phyloP scores from a whole-genome alignment of 2,329 filamentous ascomycete genomes.

The Microthyrium microscopicum region DNA sequence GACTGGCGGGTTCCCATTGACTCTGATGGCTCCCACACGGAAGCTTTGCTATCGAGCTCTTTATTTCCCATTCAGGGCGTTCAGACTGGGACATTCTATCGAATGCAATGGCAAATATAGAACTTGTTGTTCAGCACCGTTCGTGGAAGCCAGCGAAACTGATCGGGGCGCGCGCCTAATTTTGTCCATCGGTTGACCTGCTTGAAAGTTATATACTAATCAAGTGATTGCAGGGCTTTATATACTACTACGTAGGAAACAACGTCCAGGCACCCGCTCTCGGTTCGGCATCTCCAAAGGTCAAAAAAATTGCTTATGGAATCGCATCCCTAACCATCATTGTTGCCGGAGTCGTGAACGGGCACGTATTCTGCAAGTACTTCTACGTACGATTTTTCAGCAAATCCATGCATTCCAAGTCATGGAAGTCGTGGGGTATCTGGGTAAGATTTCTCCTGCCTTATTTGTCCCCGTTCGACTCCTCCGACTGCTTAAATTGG shows the following conservation, averaged over 20 bases:
- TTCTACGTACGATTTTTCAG: slow-evolving; percentile 48
- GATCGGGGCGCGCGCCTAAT: too few species aligned
- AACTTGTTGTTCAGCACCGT: too few species aligned
- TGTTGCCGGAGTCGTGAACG: slow-evolving; percentile 55
- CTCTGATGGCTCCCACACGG: too few species aligned
- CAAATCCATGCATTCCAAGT: neutral
- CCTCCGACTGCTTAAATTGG: slow-evolving; percentile 26
- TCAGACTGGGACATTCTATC: too few species aligned
- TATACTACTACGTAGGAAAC: slow-evolving; percentile 50
- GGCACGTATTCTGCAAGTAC: slow-evolving; percentile 48
- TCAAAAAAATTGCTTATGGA: slow-evolving; percentile 51
- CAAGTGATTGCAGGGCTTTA: too few species aligned
- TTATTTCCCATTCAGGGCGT: too few species aligned
- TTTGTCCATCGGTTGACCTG: too few species aligned
- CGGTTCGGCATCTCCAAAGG: slow-evolving; percentile 37
- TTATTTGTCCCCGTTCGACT: slow-evolving; percentile 19
- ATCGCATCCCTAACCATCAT: slow-evolving; percentile 55
- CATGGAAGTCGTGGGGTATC: neutral
- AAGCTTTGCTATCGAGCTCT: too few species aligned
- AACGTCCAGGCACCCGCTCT: slow-evolving; percentile 49
- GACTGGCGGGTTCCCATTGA: too few species aligned
- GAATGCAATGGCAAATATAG: too few species aligned
- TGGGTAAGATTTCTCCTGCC: slow-evolving; percentile 9
- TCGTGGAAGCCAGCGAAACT: too few species aligned
- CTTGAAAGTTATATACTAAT: too few species aligned